Evolutionary conservation across 2,329 filamentous ascomycete species (phyloP), one percentile per base, ranked within the genome.

Genomic region (Fusarium sp.): DNA sequence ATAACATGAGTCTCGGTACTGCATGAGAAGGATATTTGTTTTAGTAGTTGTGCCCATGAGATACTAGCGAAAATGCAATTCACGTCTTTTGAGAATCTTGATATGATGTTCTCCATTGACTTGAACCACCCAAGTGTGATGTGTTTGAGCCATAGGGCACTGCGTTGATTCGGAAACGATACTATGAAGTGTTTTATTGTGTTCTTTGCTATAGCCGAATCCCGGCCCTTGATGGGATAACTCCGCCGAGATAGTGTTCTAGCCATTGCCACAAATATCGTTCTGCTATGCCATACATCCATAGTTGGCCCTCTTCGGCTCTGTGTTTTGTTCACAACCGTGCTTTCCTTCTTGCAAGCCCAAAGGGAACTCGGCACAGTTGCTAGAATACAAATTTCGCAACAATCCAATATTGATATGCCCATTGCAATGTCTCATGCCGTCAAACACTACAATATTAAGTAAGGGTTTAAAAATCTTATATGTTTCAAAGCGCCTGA

Each of bases 1-100:
- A 92, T 80, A 87, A 93, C 77, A 88, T 93, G 39, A 68, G 41
- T 6, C 37, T 68, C 10, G 66, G 37, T 7, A 45, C 27, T 30
- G 23, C 30, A n/a, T 54, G 48, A 54, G 25, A 13, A 30, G 27
- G 18, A 13, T 54, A n/a, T 32, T 54, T 54, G 48, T 32, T 54
- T 54, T 32, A 2, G 27, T 52, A 30, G 27, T 58, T n/a, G 23
- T 58, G 20, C 11, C 16, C 45, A 35, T 62, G 41, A 62, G 14
- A 50, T 48, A 16, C 25, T 43, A 60, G 57, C 57, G 57, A 60
- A 60, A 60, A 60, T 60, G 35, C 13, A n/a, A 39, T 41, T 25
- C 37, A 39, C 23, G 25, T 39, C 7, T 41, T 39, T 30, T 39
- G 23, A 39, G 14, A 9, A 23, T 18, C 4, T 34, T 10, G 9